Base-by-base conservation (phyloP, 1,284 basidiomycete genomes). In the Ganoderma boninense region DNA sequence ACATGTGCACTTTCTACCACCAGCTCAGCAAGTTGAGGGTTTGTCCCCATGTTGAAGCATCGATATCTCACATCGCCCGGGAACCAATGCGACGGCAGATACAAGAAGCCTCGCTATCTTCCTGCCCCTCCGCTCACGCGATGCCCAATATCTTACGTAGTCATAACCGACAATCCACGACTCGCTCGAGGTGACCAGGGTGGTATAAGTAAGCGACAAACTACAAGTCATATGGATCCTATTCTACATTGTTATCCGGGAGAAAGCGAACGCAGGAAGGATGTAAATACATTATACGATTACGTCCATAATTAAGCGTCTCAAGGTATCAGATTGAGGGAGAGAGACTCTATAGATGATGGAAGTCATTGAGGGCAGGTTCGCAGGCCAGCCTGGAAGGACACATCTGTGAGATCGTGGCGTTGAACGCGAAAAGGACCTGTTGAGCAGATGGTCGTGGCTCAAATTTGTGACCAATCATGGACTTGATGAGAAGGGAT, bases 391-490 rank as follows among this genome's bases (percentile, higher is more conserved):
- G 70, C 61, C 80, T 80, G 35, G 79, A 76, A 43, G 84, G 78
- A 38, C 66, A 57, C 14, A 88, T 82, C 35, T 74, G 76, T 5
- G 80, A 75, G 13, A 84, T 76, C 75, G 87, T 82, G 57, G 74
- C 78, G 71, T 89, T 84, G 75, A 90, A 91, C 16, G 84, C 83
- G 62, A 78, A 79, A 38, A 92, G 79, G 0, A 88, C 87, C 16
- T 80, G 77, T 2, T 75, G 75, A 11, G 85, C 84, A 0, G 87
- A 79, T 7, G 92, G 92, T 43, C 92, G 84, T 59, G 82, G 80
- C 64, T 83, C 79, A 40, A 87, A 87, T 35, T 83, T 79, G 26
- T 84, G 81, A 46, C 85, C 76, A 23, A 92, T 80, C 91, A 93
- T 92, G 1, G 85, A 84, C 60, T 80, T 82, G 44, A 87, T 83